Evolutionary conservation across 768 basidiomycete genomes (phyloP).

Genomic region (Saitozyma sp.): DNA sequence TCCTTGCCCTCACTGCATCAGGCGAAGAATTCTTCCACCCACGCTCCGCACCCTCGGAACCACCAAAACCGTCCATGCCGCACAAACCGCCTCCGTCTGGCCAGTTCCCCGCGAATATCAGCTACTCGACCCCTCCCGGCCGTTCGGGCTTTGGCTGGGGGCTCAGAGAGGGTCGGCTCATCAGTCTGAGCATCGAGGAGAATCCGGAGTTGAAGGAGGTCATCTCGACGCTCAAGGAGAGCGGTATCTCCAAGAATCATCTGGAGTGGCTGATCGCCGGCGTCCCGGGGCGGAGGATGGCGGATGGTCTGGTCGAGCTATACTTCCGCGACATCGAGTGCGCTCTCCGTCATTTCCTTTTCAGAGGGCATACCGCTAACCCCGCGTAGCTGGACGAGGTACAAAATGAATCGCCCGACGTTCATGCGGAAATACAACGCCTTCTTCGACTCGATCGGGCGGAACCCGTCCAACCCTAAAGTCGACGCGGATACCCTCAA

Average conservation of each 20-base stretch:
- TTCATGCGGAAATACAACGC: constrained; percentile 49
- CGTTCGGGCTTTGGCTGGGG: constrained; percentile 43
- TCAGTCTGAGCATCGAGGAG: constrained; percentile 35
- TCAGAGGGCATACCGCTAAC: constrained; percentile 6
- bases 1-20: constrained; percentile 33
- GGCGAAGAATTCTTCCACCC: constrained; percentile 50
- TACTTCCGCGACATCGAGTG: constrained; percentile 49
- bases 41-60: constrained; percentile 16
- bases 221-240: constrained; percentile 50
- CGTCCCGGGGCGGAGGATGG: constrained; percentile 49
- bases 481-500: constrained; percentile 50
- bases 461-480: constrained; percentile 48
- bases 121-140: constrained; percentile 27
- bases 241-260: constrained; percentile 50
- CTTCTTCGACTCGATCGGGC: constrained; percentile 50
- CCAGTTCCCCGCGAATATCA: constrained; percentile 33
- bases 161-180: constrained; percentile 39
- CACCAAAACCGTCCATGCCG: constrained; percentile 21
- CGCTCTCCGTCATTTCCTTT: constrained; percentile 7
- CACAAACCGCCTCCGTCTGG: constrained; percentile 42
- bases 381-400: constrained; percentile 53
- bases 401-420: constrained; percentile 51
- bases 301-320: constrained; percentile 50
- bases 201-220: constrained; percentile 45
- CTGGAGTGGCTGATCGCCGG: constrained; percentile 51